Percentiles rank a stretch among this genome's conserved stretches.
Conservation (phyloP, 164 flowering plant genomes). For the Amborella trichopoda region DNA sequence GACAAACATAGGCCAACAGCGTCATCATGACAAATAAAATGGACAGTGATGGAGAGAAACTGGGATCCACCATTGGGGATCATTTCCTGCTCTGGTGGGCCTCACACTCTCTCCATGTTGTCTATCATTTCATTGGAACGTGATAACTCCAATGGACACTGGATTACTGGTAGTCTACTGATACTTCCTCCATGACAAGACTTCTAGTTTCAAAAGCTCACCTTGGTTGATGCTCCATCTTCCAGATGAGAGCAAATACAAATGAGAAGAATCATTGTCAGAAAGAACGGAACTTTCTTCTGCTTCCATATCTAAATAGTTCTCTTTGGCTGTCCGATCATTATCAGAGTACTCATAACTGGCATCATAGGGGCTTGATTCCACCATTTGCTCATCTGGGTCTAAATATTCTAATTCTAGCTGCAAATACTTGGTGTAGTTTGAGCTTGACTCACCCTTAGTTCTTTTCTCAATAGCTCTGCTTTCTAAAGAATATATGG, state of each 20-base stretch:
- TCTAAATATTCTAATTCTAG: slow-evolving; percentile 1
- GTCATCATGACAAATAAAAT: no score
- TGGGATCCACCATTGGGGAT: no score
- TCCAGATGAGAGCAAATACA: slow-evolving; percentile 49
- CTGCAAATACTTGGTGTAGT: slow-evolving; percentile 2
- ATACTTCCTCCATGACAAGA: no score
- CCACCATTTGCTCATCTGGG: slow-evolving; percentile 22
- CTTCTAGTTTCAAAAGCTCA: no score
- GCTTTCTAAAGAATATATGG: slow-evolving; percentile 12
- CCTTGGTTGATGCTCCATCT: slow-evolving; percentile 47
- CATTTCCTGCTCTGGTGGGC: no score
- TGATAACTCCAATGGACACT: no score
- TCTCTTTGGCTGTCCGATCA: slow-evolving; percentile 14
- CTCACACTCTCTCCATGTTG: no score
- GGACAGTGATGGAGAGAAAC: no score
- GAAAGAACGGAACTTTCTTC: slow-evolving; percentile 29
- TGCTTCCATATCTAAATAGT: slow-evolving; percentile 21
- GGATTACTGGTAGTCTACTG: no score
- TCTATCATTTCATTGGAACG: no score
- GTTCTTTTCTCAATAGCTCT: background rate
- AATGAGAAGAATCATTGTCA: slow-evolving; percentile 17
- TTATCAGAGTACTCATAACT: slow-evolving; percentile 19
- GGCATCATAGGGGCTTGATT: slow-evolving; percentile 12
- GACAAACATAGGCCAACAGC: no score
- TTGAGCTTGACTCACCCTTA: background rate